Evolutionary conservation across 495 filamentous ascomycete genomes (phyloP), one percentile per base, ranked within the genome.

Genomic region (Physcia stellaris): DNA sequence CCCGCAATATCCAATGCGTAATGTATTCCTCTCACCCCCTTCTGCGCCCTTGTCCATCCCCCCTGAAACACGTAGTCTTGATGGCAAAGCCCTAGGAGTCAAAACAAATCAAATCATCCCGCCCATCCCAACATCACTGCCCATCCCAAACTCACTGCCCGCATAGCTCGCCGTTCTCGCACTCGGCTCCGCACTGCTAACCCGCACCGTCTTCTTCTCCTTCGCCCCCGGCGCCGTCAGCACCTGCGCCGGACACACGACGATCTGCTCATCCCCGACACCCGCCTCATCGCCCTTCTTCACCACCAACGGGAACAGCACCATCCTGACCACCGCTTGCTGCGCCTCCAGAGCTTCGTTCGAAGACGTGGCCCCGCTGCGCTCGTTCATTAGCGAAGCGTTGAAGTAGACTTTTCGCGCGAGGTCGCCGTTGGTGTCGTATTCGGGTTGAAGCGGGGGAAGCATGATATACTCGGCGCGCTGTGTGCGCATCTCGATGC

Each of bases 391-490:
- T 33, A 87, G 65, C 6, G 73, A 67, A 0, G 87, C 81, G 53
- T 88, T 92, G 73, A 96, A 98, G 37, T 64, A 63, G 12, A 93
- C 79, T 31, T 85, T 81, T 27, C 78, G 80, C 23, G 69, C 68
- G 13, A 96, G 73, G 49, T 94, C 88, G 49, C 90, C 90, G 44
- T 85, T 80, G 45, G 77, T 80, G 58, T 96, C 87, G 61, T 90
- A 96, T 51, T 94, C 85, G 9, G 92, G 88, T 46, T 86, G 83
- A n/a, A 92, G 67, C 6, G 90, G 87, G 3, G 88, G 88, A 4
- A 94, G 77, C 87, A 98, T 95, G 59, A 90, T 85, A 60, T 88
- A 98, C 57, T 95, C 87, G 13, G 90, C 85, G 11, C 86, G 70
- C 55, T 98, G 90, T 13, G 79, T 88, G 47, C 90, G 83, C 92